Conservation (phyloP, 1,284 basidiomycete genomes). For the Austroboletus sp. region DNA sequence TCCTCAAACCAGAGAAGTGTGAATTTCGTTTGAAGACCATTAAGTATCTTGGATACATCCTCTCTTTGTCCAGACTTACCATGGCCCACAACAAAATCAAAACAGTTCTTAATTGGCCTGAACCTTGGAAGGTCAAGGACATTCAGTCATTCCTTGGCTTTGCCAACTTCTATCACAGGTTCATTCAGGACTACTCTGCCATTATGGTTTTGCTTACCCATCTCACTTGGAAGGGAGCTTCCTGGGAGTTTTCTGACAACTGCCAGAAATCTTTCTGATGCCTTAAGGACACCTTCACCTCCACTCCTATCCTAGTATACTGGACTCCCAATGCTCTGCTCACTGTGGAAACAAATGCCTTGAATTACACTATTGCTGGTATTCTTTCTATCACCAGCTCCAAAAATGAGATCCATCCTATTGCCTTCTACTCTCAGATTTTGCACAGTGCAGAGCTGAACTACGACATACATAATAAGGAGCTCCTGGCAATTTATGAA, state of each 20-base stretch:
- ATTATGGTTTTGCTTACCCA: too few species aligned
- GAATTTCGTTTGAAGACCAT: too few species aligned
- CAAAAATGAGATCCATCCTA: not conserved
- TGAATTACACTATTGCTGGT: conserved; percentile 32
- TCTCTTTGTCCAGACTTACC: not conserved
- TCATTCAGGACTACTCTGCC: too few species aligned
- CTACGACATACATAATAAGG: not conserved
- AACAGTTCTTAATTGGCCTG: not conserved
- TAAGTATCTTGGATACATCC: not conserved
- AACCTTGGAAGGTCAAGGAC: not conserved
- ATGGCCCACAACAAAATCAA: conserved; percentile 1
- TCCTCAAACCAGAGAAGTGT: too few species aligned
- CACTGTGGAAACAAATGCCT: conserved; percentile 27
- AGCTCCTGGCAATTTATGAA: too few species aligned
- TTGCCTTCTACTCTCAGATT: not conserved
- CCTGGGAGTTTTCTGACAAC: not conserved
- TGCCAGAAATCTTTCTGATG: not conserved
- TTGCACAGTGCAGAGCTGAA: not conserved
- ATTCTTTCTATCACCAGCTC: conserved; percentile 24
- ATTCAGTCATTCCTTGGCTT: too few species aligned
- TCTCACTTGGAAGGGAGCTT: too few species aligned
- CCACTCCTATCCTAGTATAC: not conserved
- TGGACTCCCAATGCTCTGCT: not conserved
- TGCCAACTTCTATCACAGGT: too few species aligned
- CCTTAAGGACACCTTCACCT: not conserved